phyloP scores from a whole-genome alignment of 176 grass and related monocot genomes.

The Zizania latifolia region DNA sequence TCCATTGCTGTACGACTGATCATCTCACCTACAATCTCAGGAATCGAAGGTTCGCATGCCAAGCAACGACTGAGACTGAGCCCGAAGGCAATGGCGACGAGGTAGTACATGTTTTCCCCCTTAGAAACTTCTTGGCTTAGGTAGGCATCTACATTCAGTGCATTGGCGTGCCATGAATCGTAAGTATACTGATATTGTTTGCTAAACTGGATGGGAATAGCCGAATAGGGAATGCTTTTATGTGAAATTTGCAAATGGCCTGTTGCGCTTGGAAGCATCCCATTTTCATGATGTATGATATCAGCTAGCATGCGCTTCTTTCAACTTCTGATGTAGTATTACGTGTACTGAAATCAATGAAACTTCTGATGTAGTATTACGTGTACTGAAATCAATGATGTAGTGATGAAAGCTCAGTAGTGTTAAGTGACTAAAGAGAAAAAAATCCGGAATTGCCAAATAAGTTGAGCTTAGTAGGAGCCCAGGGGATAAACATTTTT shows the following conservation, averaged over 20 bases:
- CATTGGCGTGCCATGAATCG: not conserved
- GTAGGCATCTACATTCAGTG: not conserved
- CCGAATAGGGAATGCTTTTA: not conserved
- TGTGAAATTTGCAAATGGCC: not conserved
- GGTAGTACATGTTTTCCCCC: not conserved
- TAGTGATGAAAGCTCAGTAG: not conserved
- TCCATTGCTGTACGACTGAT: not conserved
- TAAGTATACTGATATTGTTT: not conserved
- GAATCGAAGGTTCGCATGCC: constrained; percentile 42
- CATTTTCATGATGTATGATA: not conserved
- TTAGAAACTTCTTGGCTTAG: not conserved
- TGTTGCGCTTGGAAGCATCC: not conserved
- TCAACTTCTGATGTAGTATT: not conserved
- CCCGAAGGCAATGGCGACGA: constrained; percentile 50
- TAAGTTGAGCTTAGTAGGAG: not conserved
- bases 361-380: not conserved
- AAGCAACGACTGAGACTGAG: constrained; percentile 48
- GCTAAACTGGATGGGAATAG: not conserved
- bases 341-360: not conserved
- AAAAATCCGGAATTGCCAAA: not conserved
- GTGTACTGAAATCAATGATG: not conserved
- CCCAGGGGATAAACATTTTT: not conserved
- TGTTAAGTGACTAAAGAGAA: not conserved
- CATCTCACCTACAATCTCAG: constrained; percentile 31
- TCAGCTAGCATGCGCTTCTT: not conserved